Conservation (phyloP, 257 asterid species). For the Solanum chmielewskii region DNA sequence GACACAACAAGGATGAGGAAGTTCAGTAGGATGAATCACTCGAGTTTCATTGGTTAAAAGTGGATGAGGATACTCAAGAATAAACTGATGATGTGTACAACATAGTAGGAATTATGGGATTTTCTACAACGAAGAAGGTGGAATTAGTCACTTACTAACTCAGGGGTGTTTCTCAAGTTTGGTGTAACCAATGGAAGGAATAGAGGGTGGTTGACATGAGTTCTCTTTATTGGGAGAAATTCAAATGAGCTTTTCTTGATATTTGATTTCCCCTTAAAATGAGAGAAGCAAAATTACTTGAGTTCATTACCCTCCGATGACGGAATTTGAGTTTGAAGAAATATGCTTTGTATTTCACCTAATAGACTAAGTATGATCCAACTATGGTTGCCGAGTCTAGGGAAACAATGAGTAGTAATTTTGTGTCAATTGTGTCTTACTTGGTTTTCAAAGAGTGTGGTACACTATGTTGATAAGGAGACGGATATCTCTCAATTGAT, state of each 20-base stretch:
- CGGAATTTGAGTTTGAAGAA: not conserved
- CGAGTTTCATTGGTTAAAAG: not conserved
- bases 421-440: not conserved
- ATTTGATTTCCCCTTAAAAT: not conserved
- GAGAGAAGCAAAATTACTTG: not conserved
- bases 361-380: not conserved
- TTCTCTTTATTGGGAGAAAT: not conserved
- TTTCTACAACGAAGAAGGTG: not conserved
- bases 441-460: not conserved
- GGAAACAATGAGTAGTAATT: not conserved
- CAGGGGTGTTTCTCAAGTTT: not conserved
- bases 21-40: not conserved
- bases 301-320: not conserved
- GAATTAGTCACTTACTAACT: not conserved
- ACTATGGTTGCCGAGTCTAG: not conserved
- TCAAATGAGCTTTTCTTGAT: not conserved
- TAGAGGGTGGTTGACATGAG: not conserved
- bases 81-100: not conserved
- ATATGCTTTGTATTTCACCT: not conserved
- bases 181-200: not conserved
- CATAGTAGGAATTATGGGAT: not conserved
- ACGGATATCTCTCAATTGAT: not conserved
- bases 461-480: not conserved
- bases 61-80: not conserved
- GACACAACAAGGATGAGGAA: not conserved